phyloP scores from a whole-genome alignment of 106 monocot species.

The Dendrobium huoshanense region DNA sequence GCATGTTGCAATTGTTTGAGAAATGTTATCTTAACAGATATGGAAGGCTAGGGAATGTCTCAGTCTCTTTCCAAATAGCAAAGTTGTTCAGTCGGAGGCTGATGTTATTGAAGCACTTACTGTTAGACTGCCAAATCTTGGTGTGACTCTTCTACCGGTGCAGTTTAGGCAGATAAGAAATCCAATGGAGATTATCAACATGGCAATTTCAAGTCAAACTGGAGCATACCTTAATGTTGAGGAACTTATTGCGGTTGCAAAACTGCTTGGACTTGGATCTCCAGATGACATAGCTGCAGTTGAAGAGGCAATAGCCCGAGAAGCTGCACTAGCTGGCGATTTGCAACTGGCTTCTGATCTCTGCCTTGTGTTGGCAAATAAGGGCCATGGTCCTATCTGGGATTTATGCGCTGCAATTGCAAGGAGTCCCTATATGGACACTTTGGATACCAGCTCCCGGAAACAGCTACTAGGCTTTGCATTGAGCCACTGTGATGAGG shows the following conservation, averaged over 20 bases:
- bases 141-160: constrained; percentile 92
- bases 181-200: constrained; percentile 80
- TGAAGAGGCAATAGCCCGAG: constrained; percentile 84
- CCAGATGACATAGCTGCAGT: constrained; percentile 61
- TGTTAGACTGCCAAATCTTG: constrained; percentile 71
- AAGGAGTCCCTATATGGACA: constrained; percentile 75
- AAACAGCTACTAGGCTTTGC: constrained; percentile 84
- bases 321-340: constrained; percentile 87
- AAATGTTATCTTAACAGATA: constrained; percentile 44
- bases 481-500: constrained; percentile 84
- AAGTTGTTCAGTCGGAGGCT: constrained; percentile 61
- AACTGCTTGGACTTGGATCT: constrained; percentile 74
- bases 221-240: constrained; percentile 87
- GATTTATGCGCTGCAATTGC: constrained; percentile 93
- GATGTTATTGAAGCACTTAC: constrained; percentile 86
- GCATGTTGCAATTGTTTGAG: not conserved
- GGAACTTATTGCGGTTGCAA: constrained; percentile 78
- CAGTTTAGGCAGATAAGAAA: constrained; percentile 86
- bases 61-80: constrained; percentile 68
- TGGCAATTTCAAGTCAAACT: constrained; percentile 68
- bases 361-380: constrained; percentile 67
- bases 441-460: constrained; percentile 63
- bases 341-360: constrained; percentile 85
- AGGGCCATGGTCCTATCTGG: constrained; percentile 85
- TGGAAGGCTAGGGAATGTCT: constrained; percentile 95